Base-by-base conservation (phyloP, 2,329 filamentous ascomycete species). In the Nothophoma quercina region DNA sequence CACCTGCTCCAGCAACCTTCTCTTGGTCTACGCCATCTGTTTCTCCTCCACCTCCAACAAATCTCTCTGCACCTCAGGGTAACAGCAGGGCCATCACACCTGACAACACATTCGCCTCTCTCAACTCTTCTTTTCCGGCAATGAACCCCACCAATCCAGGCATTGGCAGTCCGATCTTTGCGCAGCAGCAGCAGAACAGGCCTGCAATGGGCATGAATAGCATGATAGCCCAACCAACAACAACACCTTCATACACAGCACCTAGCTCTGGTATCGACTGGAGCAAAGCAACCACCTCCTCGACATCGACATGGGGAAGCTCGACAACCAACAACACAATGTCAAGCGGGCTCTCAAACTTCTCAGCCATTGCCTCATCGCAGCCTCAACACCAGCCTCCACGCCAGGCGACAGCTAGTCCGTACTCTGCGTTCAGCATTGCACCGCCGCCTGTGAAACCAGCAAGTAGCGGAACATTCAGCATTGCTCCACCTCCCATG, bases 331-430 rank as follows among this genome's bases (percentile, higher is more conserved):
- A 48, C 10, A 54, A 50, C 34, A 52, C 36, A 22, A 53, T 46
- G 29, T 30, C 65, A 34, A 59, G 54, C 42, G 52, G 55, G 4
- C 55, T 67, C 5, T 73, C 78, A 0, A 77, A 79, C 13, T 75
- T 73, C 55, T 84, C 49, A 80, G 85, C 50, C 79, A 84, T 72
- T 84, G 83, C 83, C 74, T 80, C 13, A 68, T 82, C 55, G 15
- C 60, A 58, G 5, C 47, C 61, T 16, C n/a, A n/a, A n/a, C n/a
- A n/a, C n/a, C 64, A 65, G 15, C 23, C 57, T 13, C 58, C 60
- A 23, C 34, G 51, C 8, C 59, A 63, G 34, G 51, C 21, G 48
- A 58, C 26, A 30, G 59, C 69, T 21, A 62, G 59, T 15, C 68
- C 69, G 4, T 75, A 71, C 28, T 70, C 73, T 12, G 59, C 67